Percentiles rank a stretch among this genome's conserved stretches.
Evolutionary conservation across 768 basidiomycete species (phyloP).

Genomic region (Tubosaeta brunneosetosa): DNA sequence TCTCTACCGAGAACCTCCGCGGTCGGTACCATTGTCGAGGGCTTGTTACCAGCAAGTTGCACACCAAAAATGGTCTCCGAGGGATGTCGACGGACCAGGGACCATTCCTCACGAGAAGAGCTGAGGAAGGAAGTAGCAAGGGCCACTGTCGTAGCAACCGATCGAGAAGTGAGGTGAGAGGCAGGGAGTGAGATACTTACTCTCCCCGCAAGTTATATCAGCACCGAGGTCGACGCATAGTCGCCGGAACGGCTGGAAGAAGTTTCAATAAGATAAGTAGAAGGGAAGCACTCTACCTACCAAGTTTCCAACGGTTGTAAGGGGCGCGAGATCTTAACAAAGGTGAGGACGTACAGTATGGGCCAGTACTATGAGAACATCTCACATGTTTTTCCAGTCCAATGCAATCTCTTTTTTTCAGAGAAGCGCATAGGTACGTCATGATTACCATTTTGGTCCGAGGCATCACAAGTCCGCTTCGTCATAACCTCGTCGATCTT

Average conservation of each 20-base stretch:
- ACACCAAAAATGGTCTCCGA: conserved; percentile 86
- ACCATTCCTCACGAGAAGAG: conserved; percentile 94
- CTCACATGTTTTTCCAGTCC: conserved; percentile 84
- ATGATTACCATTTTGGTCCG: conserved; percentile 47
- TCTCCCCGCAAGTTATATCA: conserved; percentile 95
- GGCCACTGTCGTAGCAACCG: conserved; percentile 59
- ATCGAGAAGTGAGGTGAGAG: neutral
- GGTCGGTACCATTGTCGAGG: conserved; percentile 67
- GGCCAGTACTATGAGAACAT: neutral
- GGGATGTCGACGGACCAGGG: conserved; percentile 82
- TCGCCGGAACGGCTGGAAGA: conserved; percentile 79
- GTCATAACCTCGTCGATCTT: conserved; percentile 20
- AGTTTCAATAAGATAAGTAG: neutral
- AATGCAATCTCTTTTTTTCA: conserved; percentile 86
- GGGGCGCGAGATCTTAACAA: conserved; percentile 58
- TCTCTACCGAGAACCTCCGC: conserved; percentile 79
- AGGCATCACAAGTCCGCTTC: conserved; percentile 33
- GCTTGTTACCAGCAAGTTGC: conserved; percentile 88
- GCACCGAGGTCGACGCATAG: conserved; percentile 83
- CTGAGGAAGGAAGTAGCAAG: conserved; percentile 85
- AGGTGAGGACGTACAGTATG: conserved; percentile 26
- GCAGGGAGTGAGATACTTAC: conserved; percentile 34
- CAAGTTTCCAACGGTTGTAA: conserved; percentile 94
- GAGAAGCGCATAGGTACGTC: conserved; percentile 66
- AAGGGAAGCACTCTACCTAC: conserved; percentile 34